A percentile compares a stretch with the other conserved stretches of the same genome.
Conservation (phyloP, 202 grass and related monocot species). For the Cymbopogon flexuosus region DNA sequence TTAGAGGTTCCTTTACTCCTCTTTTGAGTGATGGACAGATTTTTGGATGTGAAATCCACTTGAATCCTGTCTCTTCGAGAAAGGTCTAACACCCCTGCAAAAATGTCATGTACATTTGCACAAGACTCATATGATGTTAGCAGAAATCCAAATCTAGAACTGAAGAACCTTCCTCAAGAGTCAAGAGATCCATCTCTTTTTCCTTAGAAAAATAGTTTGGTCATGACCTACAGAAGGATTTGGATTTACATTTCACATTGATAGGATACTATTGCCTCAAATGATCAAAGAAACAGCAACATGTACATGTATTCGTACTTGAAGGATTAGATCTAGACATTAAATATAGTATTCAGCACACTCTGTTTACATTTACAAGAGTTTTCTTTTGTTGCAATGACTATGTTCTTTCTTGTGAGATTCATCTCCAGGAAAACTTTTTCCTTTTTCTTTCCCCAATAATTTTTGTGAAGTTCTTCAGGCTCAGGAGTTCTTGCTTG, state of each 20-base stretch:
- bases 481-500: background rate
- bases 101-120: background rate
- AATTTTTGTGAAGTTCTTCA: background rate
- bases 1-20: background rate
- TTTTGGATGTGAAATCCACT: background rate
- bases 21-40: background rate
- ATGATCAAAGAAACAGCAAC: background rate
- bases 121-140: background rate
- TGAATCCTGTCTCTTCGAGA: background rate
- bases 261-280: background rate
- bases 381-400: background rate
- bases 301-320: background rate
- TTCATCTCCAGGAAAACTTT: background rate
- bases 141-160: background rate
- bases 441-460: background rate
- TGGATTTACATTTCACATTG: background rate
- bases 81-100: background rate
- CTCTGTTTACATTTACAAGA: background rate
- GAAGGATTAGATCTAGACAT: background rate
- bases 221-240: background rate
- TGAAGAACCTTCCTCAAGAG: background rate
- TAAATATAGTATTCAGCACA: background rate
- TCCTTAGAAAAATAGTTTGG: background rate
- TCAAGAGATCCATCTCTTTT: background rate
- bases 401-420: background rate